Evolutionary conservation across 306 rosid genomes (phyloP), one percentile per base, ranked within the genome.

Genomic region (Quercus dentata): DNA sequence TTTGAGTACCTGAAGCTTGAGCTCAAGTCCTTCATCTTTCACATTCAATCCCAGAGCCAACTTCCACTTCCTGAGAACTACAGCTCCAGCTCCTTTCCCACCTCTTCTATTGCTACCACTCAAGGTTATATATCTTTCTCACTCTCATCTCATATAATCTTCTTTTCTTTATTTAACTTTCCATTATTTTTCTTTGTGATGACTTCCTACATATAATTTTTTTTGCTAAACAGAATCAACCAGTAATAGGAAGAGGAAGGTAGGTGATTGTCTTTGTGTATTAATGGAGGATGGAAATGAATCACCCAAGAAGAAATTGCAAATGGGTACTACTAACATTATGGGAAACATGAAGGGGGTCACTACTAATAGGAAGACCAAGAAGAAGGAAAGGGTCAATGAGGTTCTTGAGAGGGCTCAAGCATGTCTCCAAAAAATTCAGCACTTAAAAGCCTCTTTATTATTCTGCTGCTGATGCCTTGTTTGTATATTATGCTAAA

Each of bases 321-420:
- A 77, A 4, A 74, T 54, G 74, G 55, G 17, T 12, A 49, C 54
- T 49, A 13, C 54, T 12, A 1, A 49, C 54, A 49, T 49, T 49
- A 49, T 49, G 17, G 54, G 54, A 49, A 10, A 12, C 54, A 49
- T 49, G 54, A 49, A 49, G 54, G 54, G 54, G 54, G 7, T 1
- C 46, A 38, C 0, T 38, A 10, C 12, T 30, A 78, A 74, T 64
- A 83, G 70, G 81, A 76, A 65, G 78, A 82, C 51, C 3, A 85
- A 77, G 86, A 83, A 86, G 64, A 87, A 52, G 82, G 81, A 85
- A 20, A 87, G 91, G 80, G 91, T 87, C 0, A 89, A 89, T 35
- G 71, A 81, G 74, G 86, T 85, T 78, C 80, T 89, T 65, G 89
- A 89, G 63, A 89, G 79, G 49, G 92, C 92, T 13, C 78, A 83